Conservation (phyloP, 805 yeast genomes). For the Wickerhamomyces sydowiorum region DNA sequence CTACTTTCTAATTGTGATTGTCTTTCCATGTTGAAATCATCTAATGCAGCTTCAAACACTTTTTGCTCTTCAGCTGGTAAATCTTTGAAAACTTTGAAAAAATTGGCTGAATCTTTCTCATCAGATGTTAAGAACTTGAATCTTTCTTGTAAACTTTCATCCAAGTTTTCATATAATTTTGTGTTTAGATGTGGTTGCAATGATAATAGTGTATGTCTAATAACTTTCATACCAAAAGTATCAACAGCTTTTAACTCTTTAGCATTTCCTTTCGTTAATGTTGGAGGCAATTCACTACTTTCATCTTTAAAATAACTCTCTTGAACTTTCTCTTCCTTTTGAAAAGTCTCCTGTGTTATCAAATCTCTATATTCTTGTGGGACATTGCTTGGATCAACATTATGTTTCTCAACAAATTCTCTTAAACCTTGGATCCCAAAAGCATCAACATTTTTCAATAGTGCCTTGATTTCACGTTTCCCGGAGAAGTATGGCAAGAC, state of each 20-base stretch:
- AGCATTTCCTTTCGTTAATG: slow-evolving; percentile 45
- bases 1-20: slow-evolving; percentile 71
- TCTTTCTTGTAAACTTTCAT: slow-evolving; percentile 28
- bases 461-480: slow-evolving; percentile 6
- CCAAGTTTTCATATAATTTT: slow-evolving; percentile 26
- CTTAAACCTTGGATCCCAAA: slow-evolving; percentile 43
- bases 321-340: slow-evolving; percentile 4
- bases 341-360: slow-evolving; percentile 3
- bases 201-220: slow-evolving; percentile 67
- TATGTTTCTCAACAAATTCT: slow-evolving; percentile 13
- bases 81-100: slow-evolving; percentile 57
- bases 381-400: slow-evolving; percentile 15
- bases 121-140: slow-evolving; percentile 27
- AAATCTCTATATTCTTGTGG: slow-evolving; percentile 31
- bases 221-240: slow-evolving; percentile 71
- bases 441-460: slow-evolving; percentile 36
- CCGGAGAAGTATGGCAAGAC: slow-evolving; percentile 6
- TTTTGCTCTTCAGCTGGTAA: slow-evolving; percentile 44
- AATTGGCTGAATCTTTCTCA: slow-evolving; percentile 37
- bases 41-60: slow-evolving; percentile 61
- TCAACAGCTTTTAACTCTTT: slow-evolving; percentile 60
- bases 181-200: slow-evolving; percentile 28
- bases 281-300: slow-evolving; percentile 24
- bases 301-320: not conserved
- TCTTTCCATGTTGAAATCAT: slow-evolving; percentile 66